Percentiles rank a stretch among this genome's conserved stretches.
phyloP scores from a whole-genome alignment of 768 basidiomycete species.

The Termitomyces sp. region DNA sequence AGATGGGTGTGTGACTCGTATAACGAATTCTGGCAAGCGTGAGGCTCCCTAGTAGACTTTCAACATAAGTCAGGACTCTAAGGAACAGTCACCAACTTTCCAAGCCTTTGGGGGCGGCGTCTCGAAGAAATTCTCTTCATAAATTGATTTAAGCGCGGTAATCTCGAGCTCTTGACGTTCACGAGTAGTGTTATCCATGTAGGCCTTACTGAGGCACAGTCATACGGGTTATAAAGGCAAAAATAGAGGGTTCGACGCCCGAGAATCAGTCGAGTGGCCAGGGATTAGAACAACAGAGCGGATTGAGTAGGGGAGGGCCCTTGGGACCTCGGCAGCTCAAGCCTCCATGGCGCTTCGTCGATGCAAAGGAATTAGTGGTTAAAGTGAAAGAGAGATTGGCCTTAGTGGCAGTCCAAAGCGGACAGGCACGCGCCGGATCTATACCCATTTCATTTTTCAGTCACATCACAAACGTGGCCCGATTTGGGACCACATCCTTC shows the following conservation, averaged over 20 bases:
- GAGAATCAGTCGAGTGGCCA: constrained; percentile 10
- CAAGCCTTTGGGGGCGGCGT: constrained; percentile 74
- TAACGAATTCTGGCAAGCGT: constrained; percentile 69
- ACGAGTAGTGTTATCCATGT: constrained; percentile 65
- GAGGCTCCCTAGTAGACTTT: constrained; percentile 47
- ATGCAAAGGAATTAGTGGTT: constrained; percentile 7
- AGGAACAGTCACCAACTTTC: constrained; percentile 48
- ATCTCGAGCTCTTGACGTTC: constrained; percentile 67
- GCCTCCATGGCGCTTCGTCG: constrained; percentile 46
- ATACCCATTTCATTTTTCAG: not conserved
- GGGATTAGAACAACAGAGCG: constrained; percentile 26
- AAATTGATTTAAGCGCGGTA: constrained; percentile 75
- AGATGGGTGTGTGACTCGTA: constrained; percentile 65
- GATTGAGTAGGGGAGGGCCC: constrained; percentile 60
- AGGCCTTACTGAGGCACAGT: constrained; percentile 16
- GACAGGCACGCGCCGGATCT: constrained; percentile 2
- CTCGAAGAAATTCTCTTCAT: constrained; percentile 70
- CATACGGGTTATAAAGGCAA: constrained; percentile 13
- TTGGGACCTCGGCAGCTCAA: constrained; percentile 72
- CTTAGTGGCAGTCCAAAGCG: not conserved
- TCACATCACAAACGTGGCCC: not conserved
- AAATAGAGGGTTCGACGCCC: constrained; percentile 17
- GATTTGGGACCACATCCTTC: not conserved
- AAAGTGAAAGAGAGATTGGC: not conserved
- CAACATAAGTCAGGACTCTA: not conserved